Evolutionary conservation across 495 filamentous ascomycete genomes (phyloP).

Genomic region (Aspergillus sclerotioniger): DNA sequence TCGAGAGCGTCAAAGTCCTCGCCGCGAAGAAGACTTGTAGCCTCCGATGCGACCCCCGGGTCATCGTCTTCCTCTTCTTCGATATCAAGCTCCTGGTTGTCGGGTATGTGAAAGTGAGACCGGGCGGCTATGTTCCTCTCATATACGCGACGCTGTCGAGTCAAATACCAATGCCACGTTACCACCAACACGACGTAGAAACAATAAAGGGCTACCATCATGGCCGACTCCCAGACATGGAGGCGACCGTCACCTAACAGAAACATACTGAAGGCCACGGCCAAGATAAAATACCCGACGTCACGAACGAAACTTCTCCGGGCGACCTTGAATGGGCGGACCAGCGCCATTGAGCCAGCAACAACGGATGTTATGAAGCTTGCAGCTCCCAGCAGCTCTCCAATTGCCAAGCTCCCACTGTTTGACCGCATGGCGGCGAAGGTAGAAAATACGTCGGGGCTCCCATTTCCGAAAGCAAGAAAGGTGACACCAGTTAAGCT

Average conservation of each 20-base stretch:
- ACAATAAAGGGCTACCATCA: constrained; percentile 89
- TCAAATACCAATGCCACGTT: constrained; percentile 85
- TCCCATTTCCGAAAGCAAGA: constrained; percentile 97
- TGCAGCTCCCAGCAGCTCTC: constrained; percentile 93
- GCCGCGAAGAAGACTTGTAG: constrained; percentile 49
- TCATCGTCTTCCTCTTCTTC: constrained; percentile 74
- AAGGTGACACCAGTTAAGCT: constrained; percentile 97
- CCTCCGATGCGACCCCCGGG: constrained; percentile 50
- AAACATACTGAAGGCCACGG: constrained; percentile 82
- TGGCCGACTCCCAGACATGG: constrained; percentile 79
- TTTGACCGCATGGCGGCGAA: constrained; percentile 97
- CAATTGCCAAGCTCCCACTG: constrained; percentile 91
- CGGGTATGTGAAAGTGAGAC: constrained; percentile 65
- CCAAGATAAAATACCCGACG: constrained; percentile 88
- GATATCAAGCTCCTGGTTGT: constrained; percentile 68
- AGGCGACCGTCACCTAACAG: constrained; percentile 84
- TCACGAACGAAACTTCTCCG: constrained; percentile 88
- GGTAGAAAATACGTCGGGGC: constrained; percentile 96
- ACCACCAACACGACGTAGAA: constrained; percentile 91
- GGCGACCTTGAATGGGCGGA: constrained; percentile 87
- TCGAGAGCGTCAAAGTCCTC: constrained; percentile 77
- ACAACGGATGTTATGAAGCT: constrained; percentile 97
- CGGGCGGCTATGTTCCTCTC: constrained; percentile 68
- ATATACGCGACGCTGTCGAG: constrained; percentile 55
- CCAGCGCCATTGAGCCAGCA: constrained; percentile 95